These are phyloP conservation scores for Aegilops bicornis DNA, from an alignment of 176 grass and related monocot genomes.

Conservation along the genomic window DNA sequence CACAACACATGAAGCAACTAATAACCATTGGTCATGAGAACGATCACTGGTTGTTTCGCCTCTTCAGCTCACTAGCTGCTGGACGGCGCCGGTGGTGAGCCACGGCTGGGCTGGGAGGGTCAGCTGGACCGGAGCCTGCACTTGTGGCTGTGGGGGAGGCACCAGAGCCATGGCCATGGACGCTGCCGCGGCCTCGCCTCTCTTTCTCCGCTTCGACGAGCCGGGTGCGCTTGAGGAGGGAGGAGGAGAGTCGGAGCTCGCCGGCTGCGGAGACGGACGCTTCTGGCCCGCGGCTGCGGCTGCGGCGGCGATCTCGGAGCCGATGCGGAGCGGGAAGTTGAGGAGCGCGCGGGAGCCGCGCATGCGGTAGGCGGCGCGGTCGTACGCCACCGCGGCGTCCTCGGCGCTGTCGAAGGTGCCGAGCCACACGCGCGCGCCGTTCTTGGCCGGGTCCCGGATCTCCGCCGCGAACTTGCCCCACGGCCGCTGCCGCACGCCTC, in stretches of 20 bases:
- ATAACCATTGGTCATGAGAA: not conserved
- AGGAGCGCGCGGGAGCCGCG: conserved; percentile 83
- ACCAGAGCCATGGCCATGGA: conserved; percentile 42
- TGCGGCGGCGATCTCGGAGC: conserved; percentile 40
- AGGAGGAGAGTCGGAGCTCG: conserved; percentile 37
- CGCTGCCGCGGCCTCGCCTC: conserved; percentile 47
- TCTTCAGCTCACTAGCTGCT: conserved; percentile 59
- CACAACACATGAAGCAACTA: not conserved
- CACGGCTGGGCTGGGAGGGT: conserved; percentile 38
- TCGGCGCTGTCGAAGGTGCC: conserved; percentile 80
- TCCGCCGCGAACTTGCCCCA: conserved; percentile 99
- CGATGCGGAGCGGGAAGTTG: conserved; percentile 86
- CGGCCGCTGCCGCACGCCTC: conserved; percentile 80
- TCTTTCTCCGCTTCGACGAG: conserved; percentile 66
- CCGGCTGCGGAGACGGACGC: conserved; percentile 18
- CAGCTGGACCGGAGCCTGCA: conserved; percentile 29
- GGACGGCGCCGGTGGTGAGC: conserved; percentile 35
- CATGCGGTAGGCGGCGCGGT: conserved; percentile 87
- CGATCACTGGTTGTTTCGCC: too few relatives aligned
- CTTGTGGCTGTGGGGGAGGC: not conserved
- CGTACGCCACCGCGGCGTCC: conserved; percentile 77
- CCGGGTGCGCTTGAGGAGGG: conserved; percentile 29
- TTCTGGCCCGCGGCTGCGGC: conserved; percentile 14
- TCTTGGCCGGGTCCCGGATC: conserved; percentile 89
- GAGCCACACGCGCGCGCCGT: conserved; percentile 87